Evolutionary conservation across 352 stramenopile genomes (phyloP).

Genomic region (Phytophthora parvispora): DNA sequence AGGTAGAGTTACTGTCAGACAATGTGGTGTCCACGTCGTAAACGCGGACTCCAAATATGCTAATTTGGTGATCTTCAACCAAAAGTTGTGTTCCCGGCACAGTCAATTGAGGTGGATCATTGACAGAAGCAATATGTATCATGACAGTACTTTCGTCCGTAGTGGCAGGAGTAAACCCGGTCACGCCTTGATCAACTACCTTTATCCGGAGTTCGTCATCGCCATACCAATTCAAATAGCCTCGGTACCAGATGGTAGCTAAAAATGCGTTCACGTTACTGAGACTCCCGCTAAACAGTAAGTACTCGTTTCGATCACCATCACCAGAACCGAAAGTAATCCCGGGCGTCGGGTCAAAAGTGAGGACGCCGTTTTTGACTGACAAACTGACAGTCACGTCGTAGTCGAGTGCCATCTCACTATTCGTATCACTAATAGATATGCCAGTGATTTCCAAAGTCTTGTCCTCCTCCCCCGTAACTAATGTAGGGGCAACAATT

Average conservation of each 20-base stretch:
- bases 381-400: conserved; percentile 65
- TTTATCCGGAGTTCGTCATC: conserved; percentile 63
- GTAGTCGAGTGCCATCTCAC: conserved; percentile 69
- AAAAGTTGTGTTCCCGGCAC: conserved; percentile 62
- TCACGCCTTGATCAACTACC: conserved; percentile 74
- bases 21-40: conserved; percentile 64
- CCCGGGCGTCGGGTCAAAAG: conserved; percentile 58
- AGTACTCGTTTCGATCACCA: conserved; percentile 57
- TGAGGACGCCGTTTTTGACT: conserved; percentile 66
- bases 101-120: conserved; percentile 64
- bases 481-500: conserved; percentile 44
- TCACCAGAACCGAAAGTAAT: conserved; percentile 71
- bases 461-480: conserved; percentile 63
- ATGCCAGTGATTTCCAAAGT: conserved; percentile 45
- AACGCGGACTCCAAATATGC: conserved; percentile 74
- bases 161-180: conserved; percentile 52
- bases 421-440: conserved; percentile 60
- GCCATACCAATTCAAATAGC: conserved; percentile 83
- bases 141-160: conserved; percentile 45
- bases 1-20: conserved; percentile 43
- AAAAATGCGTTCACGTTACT: conserved; percentile 71
- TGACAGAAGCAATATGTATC: conserved; percentile 64
- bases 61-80: conserved; percentile 69
- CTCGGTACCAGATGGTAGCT: conserved; percentile 56
- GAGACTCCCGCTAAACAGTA: conserved; percentile 73